These are phyloP conservation scores for Apiotrichum laibachii DNA, from an alignment of 1,284 basidiomycete species.

Conservation along the genomic window DNA sequence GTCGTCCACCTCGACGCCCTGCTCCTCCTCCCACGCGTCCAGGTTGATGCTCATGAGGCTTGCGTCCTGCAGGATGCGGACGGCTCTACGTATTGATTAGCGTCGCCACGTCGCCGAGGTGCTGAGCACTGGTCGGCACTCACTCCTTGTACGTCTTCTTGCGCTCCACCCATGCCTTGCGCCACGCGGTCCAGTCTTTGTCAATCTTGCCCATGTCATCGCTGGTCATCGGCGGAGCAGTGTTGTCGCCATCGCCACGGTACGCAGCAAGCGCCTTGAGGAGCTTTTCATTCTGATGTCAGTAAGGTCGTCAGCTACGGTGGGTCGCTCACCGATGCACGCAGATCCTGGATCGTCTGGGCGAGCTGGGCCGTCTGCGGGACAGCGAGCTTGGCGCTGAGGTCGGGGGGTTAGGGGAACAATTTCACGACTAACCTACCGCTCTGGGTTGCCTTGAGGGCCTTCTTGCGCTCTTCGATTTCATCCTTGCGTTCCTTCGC, in stretches of 20 bases:
- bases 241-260: conserved; percentile 21
- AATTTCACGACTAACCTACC: conserved; percentile 53
- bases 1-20: conserved; percentile 43
- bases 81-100: conserved; percentile 24
- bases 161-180: conserved; percentile 46
- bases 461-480: conserved; percentile 63
- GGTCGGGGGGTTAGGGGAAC: conserved; percentile 53
- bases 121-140: conserved; percentile 9
- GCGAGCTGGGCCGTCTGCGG: conserved; percentile 59
- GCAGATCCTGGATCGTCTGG: conserved; percentile 33
- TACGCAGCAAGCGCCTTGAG: conserved; percentile 29
- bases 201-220: conserved; percentile 45
- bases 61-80: conserved; percentile 35
- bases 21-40: conserved; percentile 41
- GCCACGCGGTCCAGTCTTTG: conserved; percentile 44
- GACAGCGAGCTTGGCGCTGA: background rate
- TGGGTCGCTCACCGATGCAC: conserved; percentile 32
- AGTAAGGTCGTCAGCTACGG: background rate
- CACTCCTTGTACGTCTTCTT: conserved; percentile 48
- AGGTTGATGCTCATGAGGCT: conserved; percentile 24
- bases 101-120: background rate
- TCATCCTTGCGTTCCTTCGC: conserved; percentile 61
- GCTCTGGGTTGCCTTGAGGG: conserved; percentile 56
- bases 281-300: conserved; percentile 33
- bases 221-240: conserved; percentile 29